phyloP scores from a whole-genome alignment of 1,284 basidiomycete species.

The Puccinia brachypodii region DNA sequence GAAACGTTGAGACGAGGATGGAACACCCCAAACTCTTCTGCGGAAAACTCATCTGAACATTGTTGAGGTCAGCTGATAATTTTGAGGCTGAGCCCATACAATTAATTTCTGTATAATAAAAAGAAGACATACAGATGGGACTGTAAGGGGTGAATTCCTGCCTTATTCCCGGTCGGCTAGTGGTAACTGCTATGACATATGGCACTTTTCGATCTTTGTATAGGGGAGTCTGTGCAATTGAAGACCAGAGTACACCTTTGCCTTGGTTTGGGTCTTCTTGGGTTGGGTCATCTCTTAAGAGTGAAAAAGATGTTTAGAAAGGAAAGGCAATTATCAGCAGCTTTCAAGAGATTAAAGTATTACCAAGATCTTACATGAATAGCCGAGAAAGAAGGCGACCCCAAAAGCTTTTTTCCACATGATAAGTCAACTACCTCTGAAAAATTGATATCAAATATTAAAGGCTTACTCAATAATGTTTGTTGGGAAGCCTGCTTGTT shows the following conservation, averaged over 20 bases:
- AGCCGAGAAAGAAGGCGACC: constrained; percentile 27
- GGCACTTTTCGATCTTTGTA: constrained; percentile 33
- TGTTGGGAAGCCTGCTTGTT: constrained; percentile 29
- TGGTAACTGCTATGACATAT: constrained; percentile 24
- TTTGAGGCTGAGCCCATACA: background rate
- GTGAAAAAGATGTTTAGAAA: background rate
- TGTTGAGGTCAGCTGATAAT: background rate
- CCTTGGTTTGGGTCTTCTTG: constrained; percentile 29
- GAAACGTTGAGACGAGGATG: constrained; percentile 24
- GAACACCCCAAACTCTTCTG: constrained; percentile 29
- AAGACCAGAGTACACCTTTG: constrained; percentile 26
- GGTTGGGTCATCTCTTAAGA: constrained; percentile 14
- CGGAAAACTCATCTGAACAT: constrained; percentile 25
- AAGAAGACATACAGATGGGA: constrained; percentile 20
- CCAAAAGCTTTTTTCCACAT: constrained; percentile 8
- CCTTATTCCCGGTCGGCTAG: constrained; percentile 1
- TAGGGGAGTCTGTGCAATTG: constrained; percentile 18
- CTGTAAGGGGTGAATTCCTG: constrained; percentile 15
- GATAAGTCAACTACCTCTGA: background rate
- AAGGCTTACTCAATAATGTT: constrained; percentile 38
- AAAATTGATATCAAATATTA: background rate
- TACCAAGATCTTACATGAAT: constrained; percentile 11
- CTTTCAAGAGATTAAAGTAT: background rate
- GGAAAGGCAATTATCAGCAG: background rate
- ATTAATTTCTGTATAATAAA: background rate